Conservation (phyloP, 2,329 filamentous ascomycete species). For the Fusarium neocosmosporiellum region DNA sequence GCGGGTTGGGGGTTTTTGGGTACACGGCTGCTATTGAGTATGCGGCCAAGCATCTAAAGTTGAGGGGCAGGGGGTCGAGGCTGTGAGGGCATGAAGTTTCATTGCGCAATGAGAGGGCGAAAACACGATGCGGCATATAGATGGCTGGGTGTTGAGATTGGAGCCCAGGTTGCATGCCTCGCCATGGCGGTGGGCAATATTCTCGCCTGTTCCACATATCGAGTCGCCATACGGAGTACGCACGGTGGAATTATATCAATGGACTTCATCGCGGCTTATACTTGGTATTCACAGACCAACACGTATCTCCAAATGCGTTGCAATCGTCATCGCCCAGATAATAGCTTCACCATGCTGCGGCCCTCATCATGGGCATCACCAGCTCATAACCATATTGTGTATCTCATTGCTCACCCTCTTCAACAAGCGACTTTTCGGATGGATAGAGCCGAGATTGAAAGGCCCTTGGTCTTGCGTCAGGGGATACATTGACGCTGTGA, state of each 20-base stretch:
- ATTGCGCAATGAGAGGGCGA: neutral
- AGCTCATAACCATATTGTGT: neutral
- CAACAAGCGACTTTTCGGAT: neutral
- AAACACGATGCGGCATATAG: neutral
- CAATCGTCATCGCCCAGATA: neutral
- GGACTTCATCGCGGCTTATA: neutral
- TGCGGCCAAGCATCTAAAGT: conserved; percentile 59
- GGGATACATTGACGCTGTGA: neutral
- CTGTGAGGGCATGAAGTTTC: neutral
- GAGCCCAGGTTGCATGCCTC: neutral
- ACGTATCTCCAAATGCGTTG: neutral
- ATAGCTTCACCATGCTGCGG: neutral
- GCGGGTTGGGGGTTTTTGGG: conserved; percentile 72
- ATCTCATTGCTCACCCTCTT: neutral
- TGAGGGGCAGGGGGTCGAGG: conserved; percentile 43
- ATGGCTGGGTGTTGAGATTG: neutral
- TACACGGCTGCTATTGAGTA: conserved; percentile 71
- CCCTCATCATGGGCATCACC: neutral
- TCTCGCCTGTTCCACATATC: too few species aligned
- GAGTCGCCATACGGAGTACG: neutral
- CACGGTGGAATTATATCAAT: neutral
- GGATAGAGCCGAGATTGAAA: neutral
- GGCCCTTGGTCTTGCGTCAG: neutral
- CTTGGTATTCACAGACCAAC: neutral
- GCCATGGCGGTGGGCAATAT: neutral